Percentiles rank a stretch among this genome's conserved stretches.
Conservation (phyloP, 116 monocot species). For the Dioscorea cayenensis region DNA sequence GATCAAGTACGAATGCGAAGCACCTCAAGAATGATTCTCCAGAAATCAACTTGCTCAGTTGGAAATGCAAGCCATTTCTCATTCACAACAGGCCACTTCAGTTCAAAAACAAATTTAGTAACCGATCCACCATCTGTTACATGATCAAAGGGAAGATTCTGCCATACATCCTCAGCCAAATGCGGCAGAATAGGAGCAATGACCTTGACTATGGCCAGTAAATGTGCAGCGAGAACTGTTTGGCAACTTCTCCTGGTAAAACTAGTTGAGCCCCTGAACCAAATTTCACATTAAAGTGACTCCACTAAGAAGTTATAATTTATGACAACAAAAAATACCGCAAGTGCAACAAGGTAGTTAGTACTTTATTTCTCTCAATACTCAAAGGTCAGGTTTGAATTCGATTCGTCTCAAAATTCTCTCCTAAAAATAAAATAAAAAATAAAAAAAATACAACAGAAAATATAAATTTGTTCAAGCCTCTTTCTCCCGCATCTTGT, state of each 20-base stretch:
- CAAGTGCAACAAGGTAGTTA: too few relatives aligned
- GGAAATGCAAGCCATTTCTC: conserved; percentile 56
- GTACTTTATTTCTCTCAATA: too few relatives aligned
- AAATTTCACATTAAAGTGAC: not conserved
- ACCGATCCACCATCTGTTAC: conserved; percentile 46
- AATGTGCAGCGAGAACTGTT: conserved; percentile 84
- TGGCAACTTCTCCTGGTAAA: conserved; percentile 88
- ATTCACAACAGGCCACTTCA: conserved; percentile 70
- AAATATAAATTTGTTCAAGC: too few relatives aligned
- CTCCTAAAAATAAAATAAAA: too few relatives aligned
- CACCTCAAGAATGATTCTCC: conserved; percentile 80
- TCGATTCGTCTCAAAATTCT: too few relatives aligned
- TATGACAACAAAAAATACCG: too few relatives aligned
- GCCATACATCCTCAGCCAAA: conserved; percentile 98
- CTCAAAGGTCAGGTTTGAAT: too few relatives aligned
- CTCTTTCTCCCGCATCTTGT: too few relatives aligned
- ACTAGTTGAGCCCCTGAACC: conserved; percentile 64
- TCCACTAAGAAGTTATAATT: not conserved
- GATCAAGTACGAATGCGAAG: not conserved
- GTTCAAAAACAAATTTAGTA: conserved; percentile 75
- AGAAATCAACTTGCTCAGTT: conserved; percentile 64
- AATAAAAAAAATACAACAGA: too few relatives aligned
- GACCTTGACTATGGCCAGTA: conserved; percentile 60
- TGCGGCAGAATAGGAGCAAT: conserved; percentile 95
- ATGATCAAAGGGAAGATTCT: conserved; percentile 81